Base-by-base conservation (phyloP, 148 eudicot species). In the Chenopodium formosanum region DNA sequence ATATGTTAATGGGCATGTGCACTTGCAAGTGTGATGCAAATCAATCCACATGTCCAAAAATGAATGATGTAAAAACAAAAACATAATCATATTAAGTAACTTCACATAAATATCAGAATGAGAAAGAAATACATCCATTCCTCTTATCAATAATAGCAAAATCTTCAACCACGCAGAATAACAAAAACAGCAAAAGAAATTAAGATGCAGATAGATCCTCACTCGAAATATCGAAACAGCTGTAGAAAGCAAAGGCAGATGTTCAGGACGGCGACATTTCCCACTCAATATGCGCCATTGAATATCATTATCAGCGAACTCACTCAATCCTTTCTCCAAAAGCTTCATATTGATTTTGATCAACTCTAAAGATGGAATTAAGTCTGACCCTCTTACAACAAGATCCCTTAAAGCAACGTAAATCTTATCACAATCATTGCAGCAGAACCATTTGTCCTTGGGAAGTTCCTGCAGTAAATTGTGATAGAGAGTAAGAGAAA, bases 221-320 rank as follows among this genome's bases (percentile, higher is more conserved):
- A 96, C 99, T 48, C 95, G 89, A 77, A 96, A 96, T 83, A 96
- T 92, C 60, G 94, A 91, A 81, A 93, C 89, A 80, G 98, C 95
- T 77, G 86, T 85, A 37, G 97, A 90, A 60, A 95, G 91, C 48
- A 91, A 79, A 8, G 89, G 92, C 68, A 89, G 82, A 85, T 94
- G 95, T 80, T 90, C 94, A n/a, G 86, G 83, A 78, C 53, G 87
- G 76, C 95, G 95, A 80, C 94, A 90, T 85, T 88, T 96, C 69
- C 98, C 99, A 83, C 94, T 92, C 80, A 94, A 74, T 78, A 96
- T 79, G 77, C 86, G 85, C 95, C 98, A 94, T 64, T 88, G 89
- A 70, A 92, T 86, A 80, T 89, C 92, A 87, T 81, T 79, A 71
- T 75, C 82, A 85, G 85, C 76, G 72, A 80, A 82, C 77, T 84